Percentiles rank a stretch among this genome's conserved stretches.
These are phyloP conservation scores for Annulohypoxylon truncatum DNA, from an alignment of 2,329 filamentous ascomycete species.

Conservation along the genomic window DNA sequence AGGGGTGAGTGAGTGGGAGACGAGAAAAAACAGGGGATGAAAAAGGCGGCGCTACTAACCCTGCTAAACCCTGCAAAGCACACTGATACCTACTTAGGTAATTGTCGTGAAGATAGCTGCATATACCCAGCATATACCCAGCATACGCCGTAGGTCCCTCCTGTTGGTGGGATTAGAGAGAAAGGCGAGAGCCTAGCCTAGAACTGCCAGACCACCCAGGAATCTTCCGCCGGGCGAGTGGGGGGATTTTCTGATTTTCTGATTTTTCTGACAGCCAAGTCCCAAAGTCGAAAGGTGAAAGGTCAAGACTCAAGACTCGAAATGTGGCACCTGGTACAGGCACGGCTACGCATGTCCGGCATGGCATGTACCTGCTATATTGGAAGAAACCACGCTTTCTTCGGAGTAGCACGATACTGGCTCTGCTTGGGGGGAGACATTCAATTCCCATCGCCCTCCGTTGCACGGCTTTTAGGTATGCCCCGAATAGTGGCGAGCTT, in stretches of 20 bases:
- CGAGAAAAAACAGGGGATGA: conserved; percentile 21
- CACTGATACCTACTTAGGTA: conserved; percentile 32
- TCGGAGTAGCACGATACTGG: conserved; percentile 23
- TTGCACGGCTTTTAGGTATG: conserved; percentile 27
- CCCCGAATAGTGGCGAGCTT: conserved; percentile 34
- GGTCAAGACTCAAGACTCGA: conserved; percentile 2
- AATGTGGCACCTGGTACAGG: conserved; percentile 26
- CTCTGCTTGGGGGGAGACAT: conserved; percentile 2
- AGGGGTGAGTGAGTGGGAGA: not conserved
- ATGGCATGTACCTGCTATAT: conserved; percentile 32
- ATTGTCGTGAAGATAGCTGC: conserved; percentile 36
- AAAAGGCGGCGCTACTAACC: conserved; percentile 26
- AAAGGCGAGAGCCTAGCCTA: conserved; percentile 20
- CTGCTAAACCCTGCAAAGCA: conserved; percentile 25
- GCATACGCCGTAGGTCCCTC: conserved; percentile 19
- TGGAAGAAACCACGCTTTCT: conserved; percentile 26
- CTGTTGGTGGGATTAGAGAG: conserved; percentile 20
- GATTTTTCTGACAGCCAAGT: conserved; percentile 4
- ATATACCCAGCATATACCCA: conserved; percentile 24
- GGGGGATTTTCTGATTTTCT: conserved; percentile 16
- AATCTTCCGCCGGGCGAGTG: conserved; percentile 26
- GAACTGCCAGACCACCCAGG: conserved; percentile 28
- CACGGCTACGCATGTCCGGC: conserved; percentile 24
- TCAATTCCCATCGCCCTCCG: conserved; percentile 25
- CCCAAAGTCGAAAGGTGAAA: conserved; percentile 14